Evolutionary conservation across 352 stramenopile species (phyloP), one percentile per base, ranked within the genome.

Genomic region (Phytophthora kernoviae): DNA sequence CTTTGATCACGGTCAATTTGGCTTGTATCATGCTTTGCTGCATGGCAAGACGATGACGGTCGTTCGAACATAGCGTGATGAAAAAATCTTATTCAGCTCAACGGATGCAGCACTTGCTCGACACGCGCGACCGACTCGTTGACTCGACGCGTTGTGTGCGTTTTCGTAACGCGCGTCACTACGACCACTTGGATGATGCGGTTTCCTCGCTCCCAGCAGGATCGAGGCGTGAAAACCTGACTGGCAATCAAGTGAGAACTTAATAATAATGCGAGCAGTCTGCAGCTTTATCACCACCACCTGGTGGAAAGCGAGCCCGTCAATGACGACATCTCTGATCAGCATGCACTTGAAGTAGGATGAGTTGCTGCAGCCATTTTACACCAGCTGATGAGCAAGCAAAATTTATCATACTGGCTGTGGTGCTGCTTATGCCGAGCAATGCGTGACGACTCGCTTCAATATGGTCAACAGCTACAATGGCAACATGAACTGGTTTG

Each of bases 331-430:
- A 30, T 6, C 60, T 32, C 45, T 63, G 40, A 64, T 59, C 60
- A 64, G 53, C 54, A 54, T 65, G 41, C 58, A 60, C 49, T 65
- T 65, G 58, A 65, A 65, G 49, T 17, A 17, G 49, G 40, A 20
- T 34, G 18, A 8, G 57, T 49, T 54, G 48, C 21, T 18, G 39
- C 39, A 47, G 56, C 57, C 48, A 65, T 43, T 37, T 59, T 44
- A 36, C 48, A 30, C 20, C n/a, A 50, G 15, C 20, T 4, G 37
- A 15, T 41, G 12, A 12, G 8, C 32, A 12, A 7, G 32, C n/a
- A n/a, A n/a, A n/a, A n/a, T n/a, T n/a, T n/a, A 14, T 37, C 32
- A 37, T 37, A 37, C 32, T 12, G 32, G 32, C 32, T n/a, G n/a
- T n/a, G n/a, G n/a, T n/a, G n/a, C n/a, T n/a, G n/a, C n/a, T n/a